phyloP scores from a whole-genome alignment of 2,329 filamentous ascomycete species.

The Cladosporium sp. region DNA sequence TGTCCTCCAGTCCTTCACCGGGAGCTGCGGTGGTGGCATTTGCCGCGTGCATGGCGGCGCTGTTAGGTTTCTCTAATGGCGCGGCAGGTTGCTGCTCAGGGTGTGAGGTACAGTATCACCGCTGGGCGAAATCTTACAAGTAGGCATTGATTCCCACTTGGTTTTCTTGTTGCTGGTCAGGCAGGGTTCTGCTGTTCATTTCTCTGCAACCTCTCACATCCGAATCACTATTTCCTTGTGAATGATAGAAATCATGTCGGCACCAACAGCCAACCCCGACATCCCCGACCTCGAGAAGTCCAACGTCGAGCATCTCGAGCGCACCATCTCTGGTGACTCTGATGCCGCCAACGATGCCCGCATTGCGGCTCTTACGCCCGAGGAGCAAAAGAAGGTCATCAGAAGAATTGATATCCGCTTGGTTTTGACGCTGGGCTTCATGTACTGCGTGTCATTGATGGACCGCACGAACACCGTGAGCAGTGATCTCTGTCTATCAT shows the following conservation, averaged over 20 bases:
- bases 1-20: background rate
- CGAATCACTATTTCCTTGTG: too few species aligned
- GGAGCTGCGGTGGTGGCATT: constrained; percentile 5
- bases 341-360: constrained; percentile 24
- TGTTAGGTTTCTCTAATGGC: background rate
- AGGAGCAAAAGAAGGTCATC: constrained; percentile 65
- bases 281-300: constrained; percentile 22
- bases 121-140: constrained; percentile 3
- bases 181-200: too few species aligned
- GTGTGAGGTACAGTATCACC: constrained; percentile 6
- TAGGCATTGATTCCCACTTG: background rate
- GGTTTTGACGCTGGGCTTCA: constrained; percentile 43
- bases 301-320: constrained; percentile 21
- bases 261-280: constrained; percentile 3
- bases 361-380: constrained; percentile 46
- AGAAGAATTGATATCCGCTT: constrained; percentile 60
- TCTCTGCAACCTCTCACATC: too few species aligned
- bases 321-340: constrained; percentile 22
- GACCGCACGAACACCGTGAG: constrained; percentile 27
- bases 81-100: background rate
- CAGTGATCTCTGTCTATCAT: background rate
- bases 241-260: constrained; percentile 1
- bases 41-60: constrained; percentile 11
- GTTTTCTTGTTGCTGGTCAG: background rate
- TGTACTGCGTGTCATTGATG: constrained; percentile 34